Conservation (phyloP, 441 rosid genomes). For the Bruguiera hainesii region DNA sequence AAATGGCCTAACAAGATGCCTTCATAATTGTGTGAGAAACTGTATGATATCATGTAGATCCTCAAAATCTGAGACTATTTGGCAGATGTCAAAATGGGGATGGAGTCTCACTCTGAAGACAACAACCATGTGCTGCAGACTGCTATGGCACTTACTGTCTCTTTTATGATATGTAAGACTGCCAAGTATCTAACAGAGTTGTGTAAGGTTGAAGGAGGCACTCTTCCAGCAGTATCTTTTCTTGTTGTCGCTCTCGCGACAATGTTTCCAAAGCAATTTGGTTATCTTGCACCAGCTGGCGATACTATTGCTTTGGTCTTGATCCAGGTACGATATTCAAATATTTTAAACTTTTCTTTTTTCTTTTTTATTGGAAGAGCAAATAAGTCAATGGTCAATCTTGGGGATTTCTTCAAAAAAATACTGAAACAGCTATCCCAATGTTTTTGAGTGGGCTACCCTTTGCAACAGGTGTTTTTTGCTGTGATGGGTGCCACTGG, state of each 20-base stretch:
- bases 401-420: too few species aligned
- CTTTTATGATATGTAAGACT: slow-evolving; percentile 64
- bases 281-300: slow-evolving; percentile 69
- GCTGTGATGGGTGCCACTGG: slow-evolving; percentile 82
- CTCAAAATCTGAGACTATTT: slow-evolving; percentile 12
- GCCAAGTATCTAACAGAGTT: slow-evolving; percentile 41
- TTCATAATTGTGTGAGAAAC: not conserved
- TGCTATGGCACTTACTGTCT: slow-evolving; percentile 49
- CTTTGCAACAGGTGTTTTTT: slow-evolving; percentile 57
- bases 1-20: not conserved
- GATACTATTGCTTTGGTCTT: slow-evolving; percentile 78
- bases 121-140: slow-evolving; percentile 49
- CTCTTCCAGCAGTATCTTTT: slow-evolving; percentile 62
- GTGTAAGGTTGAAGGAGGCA: slow-evolving; percentile 58
- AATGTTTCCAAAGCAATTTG: slow-evolving; percentile 54
- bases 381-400: too few species aligned
- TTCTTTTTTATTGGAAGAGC: too few species aligned
- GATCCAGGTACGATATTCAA: slow-evolving; percentile 54
- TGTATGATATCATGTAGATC: too few species aligned
- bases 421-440: too few species aligned
- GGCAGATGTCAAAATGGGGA: slow-evolving; percentile 37
- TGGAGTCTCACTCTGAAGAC: slow-evolving; percentile 27
- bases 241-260: slow-evolving; percentile 60
- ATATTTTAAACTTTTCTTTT: not conserved
- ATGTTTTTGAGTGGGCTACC: slow-evolving; percentile 1